phyloP scores from a whole-genome alignment of 345 rosid species.

The Populus simonii region DNA sequence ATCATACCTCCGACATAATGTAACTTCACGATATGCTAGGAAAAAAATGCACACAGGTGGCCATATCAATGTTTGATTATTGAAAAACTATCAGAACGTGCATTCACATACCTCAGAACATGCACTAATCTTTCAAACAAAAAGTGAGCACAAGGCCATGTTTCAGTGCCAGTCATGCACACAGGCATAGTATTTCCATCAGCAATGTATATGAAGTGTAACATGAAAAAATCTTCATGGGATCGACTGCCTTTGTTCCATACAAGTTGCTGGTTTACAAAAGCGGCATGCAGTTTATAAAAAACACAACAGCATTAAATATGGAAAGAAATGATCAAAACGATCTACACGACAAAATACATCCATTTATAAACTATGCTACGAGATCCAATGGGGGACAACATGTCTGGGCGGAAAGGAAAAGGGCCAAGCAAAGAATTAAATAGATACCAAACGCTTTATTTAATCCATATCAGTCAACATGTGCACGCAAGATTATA shows the following conservation, averaged over 20 bases:
- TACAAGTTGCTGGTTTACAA: background rate
- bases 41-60: background rate
- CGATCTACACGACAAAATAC: slow-evolving; percentile 24
- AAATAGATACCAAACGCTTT: slow-evolving; percentile 13
- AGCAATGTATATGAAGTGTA: background rate
- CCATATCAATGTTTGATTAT: background rate
- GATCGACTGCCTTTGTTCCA: slow-evolving; percentile 7
- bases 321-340: slow-evolving; percentile 5
- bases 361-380: background rate
- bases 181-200: background rate
- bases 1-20: background rate
- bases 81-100: background rate
- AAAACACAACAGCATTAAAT: background rate
- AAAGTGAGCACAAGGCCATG: background rate
- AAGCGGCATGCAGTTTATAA: slow-evolving; percentile 9
- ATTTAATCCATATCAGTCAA: slow-evolving; percentile 23
- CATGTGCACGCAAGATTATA: slow-evolving; percentile 18
- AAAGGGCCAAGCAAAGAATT: slow-evolving; percentile 11
- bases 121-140: background rate
- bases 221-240: slow-evolving; percentile 1
- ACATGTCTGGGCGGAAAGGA: slow-evolving; percentile 24
- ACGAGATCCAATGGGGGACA: slow-evolving; percentile 19
- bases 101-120: background rate
- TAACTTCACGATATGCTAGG: background rate
- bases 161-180: background rate